Evolutionary conservation across 2,329 filamentous ascomycete genomes (phyloP), one percentile per base, ranked within the genome.

Genomic region (Venturia pyrina): DNA sequence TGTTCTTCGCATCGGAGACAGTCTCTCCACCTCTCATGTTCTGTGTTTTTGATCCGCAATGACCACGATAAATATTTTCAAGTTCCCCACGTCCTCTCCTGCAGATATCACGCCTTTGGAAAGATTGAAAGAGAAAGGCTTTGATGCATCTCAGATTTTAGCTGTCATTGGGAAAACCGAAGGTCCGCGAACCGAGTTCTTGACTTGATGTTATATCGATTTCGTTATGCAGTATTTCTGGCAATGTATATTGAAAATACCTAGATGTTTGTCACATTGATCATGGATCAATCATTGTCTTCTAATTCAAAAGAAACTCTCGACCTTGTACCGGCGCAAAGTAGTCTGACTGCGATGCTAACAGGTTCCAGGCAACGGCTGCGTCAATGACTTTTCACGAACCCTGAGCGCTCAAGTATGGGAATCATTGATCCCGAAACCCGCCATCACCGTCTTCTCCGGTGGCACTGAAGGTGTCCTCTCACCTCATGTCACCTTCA

Each of bases 121-220:
- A 3, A n/a, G n/a, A 40, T 44, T 44, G 60, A 1, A 62, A 28
- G 37, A 62, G 60, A 40, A 17, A 28, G 60, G 60, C 3, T 62
- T n/a, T 34, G 10, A 28, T 32, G 43, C 37, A 32, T 24, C 37
- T 28, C 59, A 61, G 34, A 61, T 61, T 10, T 13, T 41, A 5
- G 59, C 28, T 61, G 59, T 61, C 21, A 40, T 61, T 44, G 59
- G 59, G 28, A 61, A 61, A 28, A 37, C 59, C 1, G 59, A 61
- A 61, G 59, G 59, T 61, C 6, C 19, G 59, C 17, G 19, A 4
- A 19, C 34, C 56, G 15, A 7, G 4, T 48, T 8, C 19, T 50
- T 21, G 1, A 1, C 5, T 50, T 15, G 1, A 24, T 21, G 8
- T 21, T 24, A 50, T 19, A 24, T 43, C 41, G 10, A 13, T 43